These are phyloP conservation scores for Tremella fuciformis DNA, from an alignment of 768 basidiomycete species.

Conservation along the genomic window DNA sequence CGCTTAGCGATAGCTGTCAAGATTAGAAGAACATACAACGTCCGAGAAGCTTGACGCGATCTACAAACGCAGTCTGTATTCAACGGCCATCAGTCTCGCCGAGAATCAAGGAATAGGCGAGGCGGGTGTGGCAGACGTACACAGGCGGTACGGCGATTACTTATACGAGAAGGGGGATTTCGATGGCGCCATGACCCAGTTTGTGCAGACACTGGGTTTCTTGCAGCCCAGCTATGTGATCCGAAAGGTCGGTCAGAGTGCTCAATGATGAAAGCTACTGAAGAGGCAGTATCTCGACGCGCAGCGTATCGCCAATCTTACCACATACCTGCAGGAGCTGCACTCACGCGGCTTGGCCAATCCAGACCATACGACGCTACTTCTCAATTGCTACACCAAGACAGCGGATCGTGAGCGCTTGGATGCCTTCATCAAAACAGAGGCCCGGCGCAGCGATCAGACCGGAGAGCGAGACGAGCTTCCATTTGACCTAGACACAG, in stretches of 20 bases:
- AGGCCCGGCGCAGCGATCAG: slow-evolving; percentile 57
- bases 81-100: slow-evolving; percentile 77
- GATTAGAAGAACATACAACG: slow-evolving; percentile 57
- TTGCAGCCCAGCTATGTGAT: slow-evolving; percentile 94
- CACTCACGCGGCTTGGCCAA: slow-evolving; percentile 87
- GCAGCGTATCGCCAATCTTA: slow-evolving; percentile 90
- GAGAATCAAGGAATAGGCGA: slow-evolving; percentile 72
- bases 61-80: slow-evolving; percentile 70
- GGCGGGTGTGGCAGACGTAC: slow-evolving; percentile 77
- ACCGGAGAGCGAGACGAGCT: slow-evolving; percentile 60
- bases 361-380: slow-evolving; percentile 90
- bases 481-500: slow-evolving; percentile 95
- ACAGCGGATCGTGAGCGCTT: slow-evolving; percentile 84
- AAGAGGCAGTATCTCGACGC: slow-evolving; percentile 81
- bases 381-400: slow-evolving; percentile 96
- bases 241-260: slow-evolving; percentile 66
- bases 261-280: slow-evolving; percentile 6
- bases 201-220: slow-evolving; percentile 80
- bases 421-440: slow-evolving; percentile 87
- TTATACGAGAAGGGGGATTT: slow-evolving; percentile 86
- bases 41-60: slow-evolving; percentile 80
- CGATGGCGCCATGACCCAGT: slow-evolving; percentile 90
- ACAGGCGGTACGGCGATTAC: slow-evolving; percentile 84
- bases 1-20: slow-evolving; percentile 32
- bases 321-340: slow-evolving; percentile 91